Percentiles rank a stretch among this genome's conserved stretches.
These are phyloP conservation scores for Gremmenia infestans DNA, from an alignment of 2,329 filamentous ascomycete species.

Conservation along the genomic window DNA sequence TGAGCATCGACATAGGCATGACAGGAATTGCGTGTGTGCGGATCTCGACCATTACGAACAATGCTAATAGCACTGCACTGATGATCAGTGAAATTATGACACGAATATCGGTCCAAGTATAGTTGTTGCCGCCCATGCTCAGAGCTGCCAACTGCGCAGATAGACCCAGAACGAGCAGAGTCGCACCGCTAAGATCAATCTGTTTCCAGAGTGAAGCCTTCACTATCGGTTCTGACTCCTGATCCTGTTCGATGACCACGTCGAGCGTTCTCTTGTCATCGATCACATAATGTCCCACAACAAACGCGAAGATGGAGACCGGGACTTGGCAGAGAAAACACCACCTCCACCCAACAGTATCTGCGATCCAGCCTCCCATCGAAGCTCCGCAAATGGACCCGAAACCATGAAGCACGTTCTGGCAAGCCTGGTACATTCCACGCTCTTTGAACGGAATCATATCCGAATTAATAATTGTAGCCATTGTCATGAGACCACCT, in stretches of 20 bases:
- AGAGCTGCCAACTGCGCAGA: conserved; percentile 52
- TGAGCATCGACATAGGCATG: conserved; percentile 52
- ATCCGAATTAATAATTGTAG: conserved; percentile 57
- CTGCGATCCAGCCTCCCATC: conserved; percentile 59
- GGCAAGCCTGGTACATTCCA: conserved; percentile 56
- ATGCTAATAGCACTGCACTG: conserved; percentile 38
- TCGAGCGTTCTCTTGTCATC: conserved; percentile 31
- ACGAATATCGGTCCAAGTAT: conserved; percentile 46
- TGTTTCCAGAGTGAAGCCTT: conserved; percentile 43
- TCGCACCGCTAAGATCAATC: conserved; percentile 53
- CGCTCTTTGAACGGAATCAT: conserved; percentile 53
- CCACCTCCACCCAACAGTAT: conserved; percentile 63
- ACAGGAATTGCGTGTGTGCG: conserved; percentile 47
- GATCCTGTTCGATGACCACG: conserved; percentile 21
- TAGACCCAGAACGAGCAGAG: conserved; percentile 53
- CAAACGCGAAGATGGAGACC: conserved; percentile 49
- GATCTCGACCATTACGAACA: conserved; percentile 46
- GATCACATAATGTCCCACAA: conserved; percentile 49
- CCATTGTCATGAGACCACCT: conserved; percentile 66
- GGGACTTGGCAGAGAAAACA: conserved; percentile 61
- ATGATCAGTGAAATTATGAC: conserved; percentile 42
- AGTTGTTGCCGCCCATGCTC: conserved; percentile 51
- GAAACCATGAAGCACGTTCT: conserved; percentile 58
- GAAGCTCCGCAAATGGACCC: conserved; percentile 59
- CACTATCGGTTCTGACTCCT: conserved; percentile 13